These are phyloP conservation scores for Xylariaceae sp. DNA, from an alignment of 2,329 filamentous ascomycete genomes.

Conservation along the genomic window DNA sequence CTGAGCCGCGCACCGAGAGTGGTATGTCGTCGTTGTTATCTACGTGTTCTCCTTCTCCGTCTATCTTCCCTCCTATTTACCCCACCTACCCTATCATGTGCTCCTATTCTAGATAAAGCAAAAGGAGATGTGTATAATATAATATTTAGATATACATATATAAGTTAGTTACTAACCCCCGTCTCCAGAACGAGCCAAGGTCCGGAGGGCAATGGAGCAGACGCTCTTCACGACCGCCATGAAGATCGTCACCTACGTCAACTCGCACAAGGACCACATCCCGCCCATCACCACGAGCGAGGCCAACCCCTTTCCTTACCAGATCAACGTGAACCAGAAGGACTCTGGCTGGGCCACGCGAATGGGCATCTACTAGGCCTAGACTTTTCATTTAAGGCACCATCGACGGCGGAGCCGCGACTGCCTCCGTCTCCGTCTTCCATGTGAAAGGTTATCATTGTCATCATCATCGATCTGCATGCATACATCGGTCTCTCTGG, in stretches of 20 bases:
- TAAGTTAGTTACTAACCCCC: constrained; percentile 3
- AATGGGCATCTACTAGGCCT: constrained; percentile 66
- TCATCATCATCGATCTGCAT: no score
- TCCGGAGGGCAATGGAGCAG: constrained; percentile 87
- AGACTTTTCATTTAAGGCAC: neutral
- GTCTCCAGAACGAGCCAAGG: constrained; percentile 75
- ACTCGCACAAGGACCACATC: constrained; percentile 91
- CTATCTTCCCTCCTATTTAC: constrained; percentile 1
- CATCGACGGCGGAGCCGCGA: no score
- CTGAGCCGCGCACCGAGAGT: constrained; percentile 83
- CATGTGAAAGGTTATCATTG: no score
- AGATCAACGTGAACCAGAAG: constrained; percentile 86
- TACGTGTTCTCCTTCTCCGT: neutral
- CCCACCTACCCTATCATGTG: neutral
- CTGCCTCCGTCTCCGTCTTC: no score
- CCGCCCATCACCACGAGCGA: constrained; percentile 93
- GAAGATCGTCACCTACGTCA: constrained; percentile 87
- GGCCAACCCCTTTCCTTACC: constrained; percentile 91
- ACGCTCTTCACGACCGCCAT: constrained; percentile 84
- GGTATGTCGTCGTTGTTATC: constrained; percentile 55
- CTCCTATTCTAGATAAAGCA: no score
- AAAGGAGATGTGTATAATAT: no score
- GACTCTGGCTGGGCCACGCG: constrained; percentile 76
- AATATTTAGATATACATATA: neutral
- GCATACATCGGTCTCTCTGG: no score